A percentile compares a stretch with the other conserved stretches of the same genome.
Evolutionary conservation across 2,329 filamentous ascomycete genomes (phyloP).

Genomic region (Claviceps sorghi): DNA sequence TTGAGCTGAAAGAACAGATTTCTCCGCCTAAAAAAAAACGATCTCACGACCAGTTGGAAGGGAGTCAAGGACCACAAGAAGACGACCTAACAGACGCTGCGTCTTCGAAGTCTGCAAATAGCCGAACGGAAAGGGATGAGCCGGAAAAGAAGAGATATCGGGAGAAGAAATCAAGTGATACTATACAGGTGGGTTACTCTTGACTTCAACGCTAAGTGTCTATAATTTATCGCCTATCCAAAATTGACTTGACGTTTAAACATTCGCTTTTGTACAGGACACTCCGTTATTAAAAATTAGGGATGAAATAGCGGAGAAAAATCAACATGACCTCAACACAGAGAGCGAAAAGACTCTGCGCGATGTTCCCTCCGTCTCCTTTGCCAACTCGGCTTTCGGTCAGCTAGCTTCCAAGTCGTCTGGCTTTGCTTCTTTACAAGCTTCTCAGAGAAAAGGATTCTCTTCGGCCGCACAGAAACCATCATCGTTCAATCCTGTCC

Average conservation of each 20-base stretch:
- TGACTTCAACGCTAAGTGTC: neutral
- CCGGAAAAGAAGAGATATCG: slow-evolving; percentile 52
- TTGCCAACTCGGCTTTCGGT: slow-evolving; percentile 54
- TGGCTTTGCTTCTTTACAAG: slow-evolving; percentile 45
- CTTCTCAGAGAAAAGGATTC: slow-evolving; percentile 34
- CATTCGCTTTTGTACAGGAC: neutral
- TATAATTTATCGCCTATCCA: neutral
- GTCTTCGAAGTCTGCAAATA: slow-evolving; percentile 31
- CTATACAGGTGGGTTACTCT: slow-evolving; percentile 17
- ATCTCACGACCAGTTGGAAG: slow-evolving; percentile 43
- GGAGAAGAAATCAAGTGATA: slow-evolving; percentile 30
- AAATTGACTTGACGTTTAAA: neutral
- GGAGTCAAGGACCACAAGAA: slow-evolving; percentile 26
- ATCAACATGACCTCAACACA: neutral
- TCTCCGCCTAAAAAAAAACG: slow-evolving; percentile 54
- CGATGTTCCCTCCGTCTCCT: slow-evolving; percentile 43
- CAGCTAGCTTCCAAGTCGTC: slow-evolving; percentile 50
- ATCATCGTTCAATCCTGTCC: slow-evolving; percentile 16
- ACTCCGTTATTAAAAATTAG: neutral
- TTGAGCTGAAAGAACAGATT: slow-evolving; percentile 32
- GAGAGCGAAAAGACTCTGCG: slow-evolving; percentile 1
- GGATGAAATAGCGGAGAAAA: neutral
- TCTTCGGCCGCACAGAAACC: slow-evolving; percentile 25
- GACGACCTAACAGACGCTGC: slow-evolving; percentile 28
- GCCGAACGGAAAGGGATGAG: slow-evolving; percentile 32